Base-by-base conservation (phyloP, 2,329 filamentous ascomycete species). In the Hypoxylon sp. region DNA sequence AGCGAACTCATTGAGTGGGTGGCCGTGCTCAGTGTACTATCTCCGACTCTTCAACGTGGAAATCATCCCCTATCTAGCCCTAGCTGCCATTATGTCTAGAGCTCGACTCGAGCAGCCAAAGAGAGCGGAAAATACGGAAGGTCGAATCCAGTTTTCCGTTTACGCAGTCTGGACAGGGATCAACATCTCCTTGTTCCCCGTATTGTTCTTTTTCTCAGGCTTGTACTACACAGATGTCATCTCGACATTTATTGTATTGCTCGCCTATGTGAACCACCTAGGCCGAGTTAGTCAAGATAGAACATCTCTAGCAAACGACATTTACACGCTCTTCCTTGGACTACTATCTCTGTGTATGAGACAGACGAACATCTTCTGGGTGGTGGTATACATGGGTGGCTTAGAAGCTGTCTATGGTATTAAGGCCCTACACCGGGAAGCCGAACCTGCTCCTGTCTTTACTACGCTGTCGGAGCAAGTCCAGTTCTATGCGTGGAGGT, bases 331-430 rank as follows among this genome's bases (percentile, higher is more conserved):
- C 0, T 1, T 84, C 0, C 77, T 91, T 5, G 94, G 94, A 0
- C 69, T 93, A 0, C 68, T 87, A 1, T 85, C 93, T 0, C 83
- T 99, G 19, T 81, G 87, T 2, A 96, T 97, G 83, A 86, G 96
- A 23, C 96, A 99, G 79, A 99, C 96, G 0, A 99, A 99, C 75
- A 91, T 98, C 61, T 97, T 99, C 77, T 99, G 96, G 96, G 90
- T 94, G 0, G 91, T 93, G 0, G 83, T 94, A 0, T 93, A 92
- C 74, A 87, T 93, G 74, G 91, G 91, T 19, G 90, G 86, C 5
- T 67, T 88, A 45, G 86, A 90, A 77, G 80, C 81, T 46, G 78
- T 88, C 1, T 83, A 86, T 71, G 83, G 80, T 17, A 79, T 87
- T 65, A 87, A 84, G 74, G 79, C 73, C 2, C 75, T 87, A 28